Percentiles rank a stretch among this genome's conserved stretches.
These are phyloP conservation scores for Colletotrichum caudatum DNA, from an alignment of 2,329 filamentous ascomycete genomes.

Conservation along the genomic window DNA sequence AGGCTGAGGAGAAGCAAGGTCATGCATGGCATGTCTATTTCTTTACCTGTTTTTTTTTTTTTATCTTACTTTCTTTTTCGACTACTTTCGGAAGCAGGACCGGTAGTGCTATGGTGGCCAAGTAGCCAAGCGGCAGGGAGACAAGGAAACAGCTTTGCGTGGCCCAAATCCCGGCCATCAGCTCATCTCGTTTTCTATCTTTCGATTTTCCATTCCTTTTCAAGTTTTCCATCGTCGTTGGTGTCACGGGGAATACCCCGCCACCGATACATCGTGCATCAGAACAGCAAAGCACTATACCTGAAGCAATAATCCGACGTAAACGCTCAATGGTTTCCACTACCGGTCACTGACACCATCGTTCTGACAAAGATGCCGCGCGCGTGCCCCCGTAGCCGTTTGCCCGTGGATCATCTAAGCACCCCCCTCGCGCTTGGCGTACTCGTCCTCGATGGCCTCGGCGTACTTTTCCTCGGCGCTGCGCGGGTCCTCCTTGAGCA, in stretches of 20 bases:
- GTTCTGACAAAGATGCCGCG: constrained; percentile 4
- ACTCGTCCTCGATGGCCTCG: constrained; percentile 73
- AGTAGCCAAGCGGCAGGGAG: constrained; percentile 5
- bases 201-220: not conserved
- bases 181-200: not conserved
- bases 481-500: constrained; percentile 77
- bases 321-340: constrained; percentile 14
- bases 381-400: not conserved
- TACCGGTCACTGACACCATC: not conserved
- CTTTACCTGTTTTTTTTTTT: not conserved
- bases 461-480: constrained; percentile 68
- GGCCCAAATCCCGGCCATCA: not conserved
- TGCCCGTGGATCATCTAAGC: constrained; percentile 54
- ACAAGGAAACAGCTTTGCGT: not conserved
- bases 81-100: constrained; percentile 23
- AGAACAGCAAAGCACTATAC: not conserved
- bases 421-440: constrained; percentile 72
- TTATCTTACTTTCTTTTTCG: not conserved
- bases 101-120: not conserved
- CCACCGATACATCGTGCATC: not conserved
- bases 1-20: constrained; percentile 23
- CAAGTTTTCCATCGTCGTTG: constrained; percentile 10
- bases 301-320: not conserved
- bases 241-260: constrained; percentile 14
- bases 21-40: not conserved